These are phyloP conservation scores for Metarhizium humberi DNA, from an alignment of 2,329 filamentous ascomycete species.

Conservation along the genomic window DNA sequence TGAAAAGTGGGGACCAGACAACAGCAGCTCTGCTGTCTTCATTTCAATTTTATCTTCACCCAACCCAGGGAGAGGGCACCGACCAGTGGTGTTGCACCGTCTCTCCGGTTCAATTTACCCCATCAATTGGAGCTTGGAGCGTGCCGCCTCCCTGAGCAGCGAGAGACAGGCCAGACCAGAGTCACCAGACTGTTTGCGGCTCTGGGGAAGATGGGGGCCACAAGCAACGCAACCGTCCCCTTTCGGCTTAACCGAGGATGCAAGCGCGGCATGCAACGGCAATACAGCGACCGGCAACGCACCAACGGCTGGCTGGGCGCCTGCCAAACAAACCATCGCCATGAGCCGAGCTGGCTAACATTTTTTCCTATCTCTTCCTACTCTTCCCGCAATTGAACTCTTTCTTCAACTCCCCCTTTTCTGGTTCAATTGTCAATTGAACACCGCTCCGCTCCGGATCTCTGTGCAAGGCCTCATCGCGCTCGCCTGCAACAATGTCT, in stretches of 20 bases:
- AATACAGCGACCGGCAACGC: neutral
- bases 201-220: too few species aligned
- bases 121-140: too few species aligned
- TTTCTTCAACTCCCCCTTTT: neutral
- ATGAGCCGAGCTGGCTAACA: neutral
- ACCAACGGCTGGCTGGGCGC: too few species aligned
- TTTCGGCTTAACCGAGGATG: constrained; percentile 4
- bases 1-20: too few species aligned
- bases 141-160: too few species aligned
- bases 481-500: constrained; percentile 33
- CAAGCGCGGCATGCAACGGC: constrained; percentile 9
- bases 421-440: neutral
- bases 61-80: neutral
- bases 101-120: too few species aligned
- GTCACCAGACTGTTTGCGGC: too few species aligned
- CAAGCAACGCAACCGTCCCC: neutral
- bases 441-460: neutral
- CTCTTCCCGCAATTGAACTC: constrained; percentile 3
- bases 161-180: too few species aligned
- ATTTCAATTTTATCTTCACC: too few species aligned
- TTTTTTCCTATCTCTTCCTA: constrained; percentile 6
- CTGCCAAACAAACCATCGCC: neutral
- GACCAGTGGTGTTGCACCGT: too few species aligned
- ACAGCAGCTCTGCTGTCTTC: too few species aligned
- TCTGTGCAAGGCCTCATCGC: neutral